phyloP scores from a whole-genome alignment of 345 rosid species.

The Clausena lansium region DNA sequence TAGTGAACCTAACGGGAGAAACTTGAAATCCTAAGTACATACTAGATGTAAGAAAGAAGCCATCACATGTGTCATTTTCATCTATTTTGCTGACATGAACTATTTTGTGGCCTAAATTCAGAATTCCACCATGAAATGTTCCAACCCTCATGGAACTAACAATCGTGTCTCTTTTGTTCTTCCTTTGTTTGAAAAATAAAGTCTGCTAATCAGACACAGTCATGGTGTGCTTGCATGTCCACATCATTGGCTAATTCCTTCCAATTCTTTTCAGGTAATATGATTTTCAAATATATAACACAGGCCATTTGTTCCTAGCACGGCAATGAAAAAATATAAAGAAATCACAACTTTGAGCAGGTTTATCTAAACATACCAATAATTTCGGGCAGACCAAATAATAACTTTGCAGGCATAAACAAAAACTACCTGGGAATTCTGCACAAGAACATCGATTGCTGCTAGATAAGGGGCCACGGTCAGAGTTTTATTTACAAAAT shows the following conservation, averaged over 20 bases:
- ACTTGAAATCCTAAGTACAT: not conserved
- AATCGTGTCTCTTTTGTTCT: not conserved
- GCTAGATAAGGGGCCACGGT: constrained; percentile 78
- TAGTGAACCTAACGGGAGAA: not conserved
- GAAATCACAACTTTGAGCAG: not conserved
- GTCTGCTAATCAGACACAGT: not conserved
- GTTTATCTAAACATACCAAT: not conserved
- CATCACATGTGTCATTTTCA: too few species aligned
- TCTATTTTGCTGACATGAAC: not conserved
- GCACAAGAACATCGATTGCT: constrained; percentile 79
- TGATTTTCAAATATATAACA: not conserved
- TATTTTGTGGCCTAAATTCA: not conserved
- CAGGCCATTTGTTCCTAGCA: not conserved
- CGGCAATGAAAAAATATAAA: not conserved
- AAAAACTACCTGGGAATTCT: constrained; percentile 67
- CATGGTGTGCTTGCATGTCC: not conserved
- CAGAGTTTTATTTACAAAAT: constrained; percentile 78
- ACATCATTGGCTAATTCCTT: not conserved
- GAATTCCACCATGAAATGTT: not conserved
- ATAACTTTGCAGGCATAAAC: not conserved
- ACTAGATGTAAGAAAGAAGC: not conserved
- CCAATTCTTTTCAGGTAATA: not conserved
- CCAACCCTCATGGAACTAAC: not conserved
- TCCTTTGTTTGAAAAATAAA: not conserved
- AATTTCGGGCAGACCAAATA: not conserved